Conservation (phyloP, 2,329 filamentous ascomycete genomes). For the Ophiostoma himal-ulmi region DNA sequence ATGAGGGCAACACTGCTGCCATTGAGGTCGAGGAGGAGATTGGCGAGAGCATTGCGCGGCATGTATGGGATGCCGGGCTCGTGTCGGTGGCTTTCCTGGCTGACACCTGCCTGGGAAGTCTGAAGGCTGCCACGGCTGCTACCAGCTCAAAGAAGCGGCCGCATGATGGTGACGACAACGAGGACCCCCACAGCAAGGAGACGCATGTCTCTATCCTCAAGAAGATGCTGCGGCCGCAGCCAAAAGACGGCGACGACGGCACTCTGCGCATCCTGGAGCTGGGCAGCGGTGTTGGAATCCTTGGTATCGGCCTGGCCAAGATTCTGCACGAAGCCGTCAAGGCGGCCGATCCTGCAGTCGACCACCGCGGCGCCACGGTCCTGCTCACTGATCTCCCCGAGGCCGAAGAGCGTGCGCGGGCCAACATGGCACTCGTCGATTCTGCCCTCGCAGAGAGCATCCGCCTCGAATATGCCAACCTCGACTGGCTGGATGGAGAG, state of each 20-base stretch:
- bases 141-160: slow-evolving; percentile 3
- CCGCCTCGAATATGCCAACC: slow-evolving; percentile 45
- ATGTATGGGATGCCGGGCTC: slow-evolving; percentile 55
- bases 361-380: slow-evolving; percentile 10
- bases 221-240: background rate
- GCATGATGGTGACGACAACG: background rate
- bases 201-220: background rate
- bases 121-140: background rate
- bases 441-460: background rate
- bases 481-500: slow-evolving; percentile 52
- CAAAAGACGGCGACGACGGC: background rate
- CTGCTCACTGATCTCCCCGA: slow-evolving; percentile 51
- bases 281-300: slow-evolving; percentile 51
- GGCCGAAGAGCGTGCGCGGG: slow-evolving; percentile 43
- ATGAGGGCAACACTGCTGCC: slow-evolving; percentile 1
- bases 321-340: slow-evolving; percentile 9
- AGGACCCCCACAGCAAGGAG: background rate
- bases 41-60: slow-evolving; percentile 54
- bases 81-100: slow-evolving; percentile 39
- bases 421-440: slow-evolving; percentile 40
- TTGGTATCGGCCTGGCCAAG: slow-evolving; percentile 46
- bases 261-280: slow-evolving; percentile 47
- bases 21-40: slow-evolving; percentile 51
- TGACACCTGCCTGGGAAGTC: slow-evolving; percentile 26
- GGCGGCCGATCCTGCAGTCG: background rate